Evolutionary conservation across 441 rosid genomes (phyloP).

Genomic region (Populus hybrid): DNA sequence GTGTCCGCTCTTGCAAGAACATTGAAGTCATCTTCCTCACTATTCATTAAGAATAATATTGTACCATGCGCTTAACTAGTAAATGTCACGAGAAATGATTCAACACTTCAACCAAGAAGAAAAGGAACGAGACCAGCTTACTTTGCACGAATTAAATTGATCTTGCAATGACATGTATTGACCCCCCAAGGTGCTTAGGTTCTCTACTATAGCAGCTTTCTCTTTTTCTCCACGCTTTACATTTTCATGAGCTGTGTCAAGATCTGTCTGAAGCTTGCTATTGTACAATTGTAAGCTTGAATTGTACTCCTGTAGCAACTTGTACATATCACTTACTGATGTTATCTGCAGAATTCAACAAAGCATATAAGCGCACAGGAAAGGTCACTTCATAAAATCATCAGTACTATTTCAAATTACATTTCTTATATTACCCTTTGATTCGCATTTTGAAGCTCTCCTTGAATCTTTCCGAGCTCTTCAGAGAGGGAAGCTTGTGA

Average conservation of each 20-base stretch:
- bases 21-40: neutral
- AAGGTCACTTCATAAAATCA: slow-evolving; percentile 4
- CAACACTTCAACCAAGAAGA: neutral
- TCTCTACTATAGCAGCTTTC: slow-evolving; percentile 72
- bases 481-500: slow-evolving; percentile 55
- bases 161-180: slow-evolving; percentile 83
- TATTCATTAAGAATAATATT: neutral
- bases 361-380: neutral
- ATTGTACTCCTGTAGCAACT: slow-evolving; percentile 87
- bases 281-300: slow-evolving; percentile 80
- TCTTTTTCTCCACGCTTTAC: slow-evolving; percentile 71
- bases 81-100: neutral
- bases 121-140: slow-evolving; percentile 25
- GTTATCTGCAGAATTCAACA: slow-evolving; percentile 48
- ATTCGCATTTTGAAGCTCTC: slow-evolving; percentile 70
- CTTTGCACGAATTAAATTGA: slow-evolving; percentile 70
- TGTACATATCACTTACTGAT: slow-evolving; percentile 72
- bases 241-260: slow-evolving; percentile 60
- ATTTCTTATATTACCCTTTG: slow-evolving; percentile 52
- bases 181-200: slow-evolving; percentile 72
- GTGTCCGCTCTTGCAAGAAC: neutral
- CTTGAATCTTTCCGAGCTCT: slow-evolving; percentile 65
- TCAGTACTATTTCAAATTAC: slow-evolving; percentile 1
- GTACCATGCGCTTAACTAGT: neutral
- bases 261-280: slow-evolving; percentile 69